phyloP scores from a whole-genome alignment of 768 basidiomycete genomes.

The Mycena vitilis region DNA sequence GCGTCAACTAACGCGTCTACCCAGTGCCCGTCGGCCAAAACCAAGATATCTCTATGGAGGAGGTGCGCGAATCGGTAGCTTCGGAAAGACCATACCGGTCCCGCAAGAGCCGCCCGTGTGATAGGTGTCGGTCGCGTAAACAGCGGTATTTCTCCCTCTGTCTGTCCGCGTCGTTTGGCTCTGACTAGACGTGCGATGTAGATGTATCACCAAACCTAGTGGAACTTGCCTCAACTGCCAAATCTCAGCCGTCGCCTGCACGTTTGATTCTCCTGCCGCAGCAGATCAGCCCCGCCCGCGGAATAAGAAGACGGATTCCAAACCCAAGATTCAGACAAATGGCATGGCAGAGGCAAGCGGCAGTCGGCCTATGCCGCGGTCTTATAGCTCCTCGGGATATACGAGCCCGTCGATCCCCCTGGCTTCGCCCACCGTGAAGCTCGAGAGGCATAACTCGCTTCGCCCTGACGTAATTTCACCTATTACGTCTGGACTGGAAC shows the following conservation, averaged over 20 bases:
- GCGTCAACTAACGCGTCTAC: no score
- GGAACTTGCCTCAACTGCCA: constrained; percentile 37
- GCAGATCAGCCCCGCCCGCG: constrained; percentile 31
- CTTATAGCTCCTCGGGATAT: constrained; percentile 31
- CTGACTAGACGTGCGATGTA: not conserved
- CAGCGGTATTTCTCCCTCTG: constrained; percentile 22
- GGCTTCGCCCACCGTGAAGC: constrained; percentile 31
- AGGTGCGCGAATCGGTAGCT: not conserved
- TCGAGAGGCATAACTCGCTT: constrained; percentile 36
- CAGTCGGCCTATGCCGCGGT: constrained; percentile 21
- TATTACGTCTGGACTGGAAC: constrained; percentile 33
- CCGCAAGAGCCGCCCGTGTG: constrained; percentile 27
- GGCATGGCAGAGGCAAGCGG: constrained; percentile 23
- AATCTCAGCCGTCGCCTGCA: constrained; percentile 34
- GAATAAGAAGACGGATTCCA: constrained; percentile 33
- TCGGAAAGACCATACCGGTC: constrained; percentile 26
- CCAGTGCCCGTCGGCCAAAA: constrained; percentile 27
- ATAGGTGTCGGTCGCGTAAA: constrained; percentile 30
- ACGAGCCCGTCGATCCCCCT: constrained; percentile 31
- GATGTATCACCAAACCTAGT: constrained; percentile 34
- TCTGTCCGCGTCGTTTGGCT: not conserved
- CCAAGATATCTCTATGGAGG: not conserved
- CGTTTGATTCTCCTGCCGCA: constrained; percentile 35
- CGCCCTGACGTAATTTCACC: constrained; percentile 35
- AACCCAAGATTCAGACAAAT: constrained; percentile 23